These are phyloP conservation scores for Sphagnum tenellum DNA, from an alignment of 225 moss, liverwort and hornwort species.

Conservation along the genomic window DNA sequence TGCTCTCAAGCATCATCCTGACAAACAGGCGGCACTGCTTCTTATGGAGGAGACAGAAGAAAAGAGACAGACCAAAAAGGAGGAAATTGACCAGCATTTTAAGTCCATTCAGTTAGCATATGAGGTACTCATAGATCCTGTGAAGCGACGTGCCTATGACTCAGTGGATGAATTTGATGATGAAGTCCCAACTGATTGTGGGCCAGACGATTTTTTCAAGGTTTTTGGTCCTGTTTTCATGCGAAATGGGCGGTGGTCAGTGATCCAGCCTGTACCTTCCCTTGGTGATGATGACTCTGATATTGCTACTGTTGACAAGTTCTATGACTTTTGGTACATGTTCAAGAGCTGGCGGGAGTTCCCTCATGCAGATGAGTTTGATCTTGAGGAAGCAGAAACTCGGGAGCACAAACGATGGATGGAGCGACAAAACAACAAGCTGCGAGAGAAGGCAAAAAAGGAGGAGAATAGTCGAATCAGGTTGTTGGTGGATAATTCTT, in stretches of 20 bases:
- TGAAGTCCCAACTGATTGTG: constrained; percentile 84
- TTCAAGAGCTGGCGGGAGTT: constrained; percentile 99
- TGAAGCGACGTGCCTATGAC: constrained; percentile 79
- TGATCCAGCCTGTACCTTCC: constrained; percentile 70
- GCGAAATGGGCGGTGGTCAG: constrained; percentile 92
- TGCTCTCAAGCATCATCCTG: constrained; percentile 89
- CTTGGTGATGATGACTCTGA: constrained; percentile 54
- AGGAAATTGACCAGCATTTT: constrained; percentile 88
- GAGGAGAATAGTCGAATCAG: constrained; percentile 86
- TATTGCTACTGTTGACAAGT: constrained; percentile 57
- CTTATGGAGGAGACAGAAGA: constrained; percentile 63
- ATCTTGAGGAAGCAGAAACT: constrained; percentile 89
- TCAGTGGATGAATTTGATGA: constrained; percentile 98
- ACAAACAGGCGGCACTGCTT: constrained; percentile 85
- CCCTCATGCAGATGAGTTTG: constrained; percentile 97
- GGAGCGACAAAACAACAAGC: constrained; percentile 92
- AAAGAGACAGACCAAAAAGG: constrained; percentile 73
- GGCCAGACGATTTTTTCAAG: constrained; percentile 65
- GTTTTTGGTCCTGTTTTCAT: constrained; percentile 86
- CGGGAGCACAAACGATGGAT: constrained; percentile 99
- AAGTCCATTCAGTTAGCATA: constrained; percentile 96
- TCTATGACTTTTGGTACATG: constrained; percentile 93
- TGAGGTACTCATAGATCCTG: constrained; percentile 82
- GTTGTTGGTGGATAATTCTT: constrained; percentile 77
- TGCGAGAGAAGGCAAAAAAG: constrained; percentile 90